Evolutionary conservation across 192 early-diverging fungal genomes (phyloP).

Genomic region (Funneliformis geosporum): DNA sequence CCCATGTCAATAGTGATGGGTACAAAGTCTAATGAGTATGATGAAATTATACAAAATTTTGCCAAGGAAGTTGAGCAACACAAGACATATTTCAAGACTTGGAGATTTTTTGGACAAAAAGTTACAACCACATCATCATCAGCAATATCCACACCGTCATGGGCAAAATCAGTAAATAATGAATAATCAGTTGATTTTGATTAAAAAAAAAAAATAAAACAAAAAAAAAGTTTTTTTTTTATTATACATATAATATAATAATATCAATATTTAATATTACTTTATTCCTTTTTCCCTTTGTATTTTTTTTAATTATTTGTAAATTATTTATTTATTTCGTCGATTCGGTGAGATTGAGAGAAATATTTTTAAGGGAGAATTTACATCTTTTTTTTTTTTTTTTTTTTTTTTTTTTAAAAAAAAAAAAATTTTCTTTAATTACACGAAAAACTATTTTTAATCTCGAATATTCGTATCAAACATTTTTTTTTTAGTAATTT

Average conservation of each 20-base stretch:
- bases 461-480: too few relatives aligned
- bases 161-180: not conserved
- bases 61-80: conserved; percentile 31
- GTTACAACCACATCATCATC: not conserved
- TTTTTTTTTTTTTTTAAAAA: too few relatives aligned
- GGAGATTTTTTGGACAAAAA: conserved; percentile 27
- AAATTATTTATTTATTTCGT: too few relatives aligned
- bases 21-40: conserved; percentile 10
- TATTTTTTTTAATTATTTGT: too few relatives aligned
- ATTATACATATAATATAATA: not conserved
- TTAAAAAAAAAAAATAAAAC: not conserved
- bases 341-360: too few relatives aligned
- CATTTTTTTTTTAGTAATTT: too few relatives aligned
- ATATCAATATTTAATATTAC: too few relatives aligned
- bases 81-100: conserved; percentile 21
- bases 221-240: not conserved
- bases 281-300: too few relatives aligned
- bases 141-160: not conserved
- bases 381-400: too few relatives aligned
- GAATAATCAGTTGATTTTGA: not conserved
- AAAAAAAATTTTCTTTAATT: too few relatives aligned
- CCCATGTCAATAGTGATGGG: conserved; percentile 1
- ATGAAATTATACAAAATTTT: not conserved
- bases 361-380: too few relatives aligned
- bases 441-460: too few relatives aligned